These are phyloP conservation scores for Limonium bicolor DNA, from an alignment of 148 eudicot genomes.

Conservation along the genomic window DNA sequence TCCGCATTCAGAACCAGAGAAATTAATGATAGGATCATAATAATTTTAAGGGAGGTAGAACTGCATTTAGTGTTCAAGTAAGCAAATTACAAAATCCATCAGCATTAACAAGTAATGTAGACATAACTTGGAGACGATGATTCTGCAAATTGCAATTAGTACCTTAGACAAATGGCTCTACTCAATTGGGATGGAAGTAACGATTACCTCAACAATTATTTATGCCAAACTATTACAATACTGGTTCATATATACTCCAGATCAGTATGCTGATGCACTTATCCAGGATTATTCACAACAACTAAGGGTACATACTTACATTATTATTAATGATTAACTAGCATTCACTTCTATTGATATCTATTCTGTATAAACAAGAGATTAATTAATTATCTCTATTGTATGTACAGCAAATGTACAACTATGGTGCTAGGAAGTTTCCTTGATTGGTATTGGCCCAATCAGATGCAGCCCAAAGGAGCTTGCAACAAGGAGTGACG, in stretches of 20 bases:
- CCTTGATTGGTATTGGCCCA: constrained; percentile 48
- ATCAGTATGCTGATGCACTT: too few species aligned
- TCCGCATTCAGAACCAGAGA: too few species aligned
- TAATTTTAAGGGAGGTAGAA: constrained; percentile 1
- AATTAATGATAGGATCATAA: too few species aligned
- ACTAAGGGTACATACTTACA: constrained; percentile 21
- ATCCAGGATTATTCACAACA: too few species aligned
- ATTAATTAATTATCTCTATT: not conserved
- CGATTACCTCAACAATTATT: constrained; percentile 20
- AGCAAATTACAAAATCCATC: not conserved
- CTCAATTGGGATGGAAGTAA: too few species aligned
- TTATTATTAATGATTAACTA: too few species aligned
- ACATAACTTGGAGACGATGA: not conserved
- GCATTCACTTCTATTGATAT: not conserved
- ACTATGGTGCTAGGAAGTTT: constrained; percentile 48
- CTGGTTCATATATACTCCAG: too few species aligned
- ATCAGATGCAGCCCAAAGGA: constrained; percentile 72
- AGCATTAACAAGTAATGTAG: not conserved
- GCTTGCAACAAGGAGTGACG: constrained; percentile 16
- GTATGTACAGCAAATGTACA: constrained; percentile 23
- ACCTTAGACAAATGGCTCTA: not conserved
- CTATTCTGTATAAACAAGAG: not conserved
- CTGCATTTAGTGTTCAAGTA: not conserved
- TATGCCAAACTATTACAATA: constrained; percentile 23
- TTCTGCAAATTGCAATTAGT: constrained; percentile 1